Base-by-base conservation (phyloP, 108 stramenopile species). In the Schizochytrium sp. region DNA sequence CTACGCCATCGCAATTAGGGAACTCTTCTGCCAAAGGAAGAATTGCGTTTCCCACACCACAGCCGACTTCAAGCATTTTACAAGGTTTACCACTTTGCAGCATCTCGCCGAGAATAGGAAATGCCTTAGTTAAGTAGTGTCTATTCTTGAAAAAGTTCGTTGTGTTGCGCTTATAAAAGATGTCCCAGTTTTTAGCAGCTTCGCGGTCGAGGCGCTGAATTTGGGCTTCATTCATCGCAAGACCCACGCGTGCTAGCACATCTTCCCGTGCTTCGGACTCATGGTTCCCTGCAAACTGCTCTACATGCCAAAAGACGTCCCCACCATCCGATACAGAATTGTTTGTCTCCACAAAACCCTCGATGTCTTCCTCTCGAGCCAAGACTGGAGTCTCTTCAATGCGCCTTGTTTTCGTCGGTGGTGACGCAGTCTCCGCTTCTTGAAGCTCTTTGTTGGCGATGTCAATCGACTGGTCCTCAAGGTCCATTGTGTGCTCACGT, bases 121-220 rank as follows among this genome's bases (percentile, higher is more conserved):
- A 92, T 13, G 61, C 89, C 28, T 64, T 44, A 17, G 64, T 40
- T 17, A 92, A 44, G 89, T 92, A 92, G 50, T 92, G 91, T 10
- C 91, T 58, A 46, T 92, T 90, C 61, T 92, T 92, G 88, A 90
- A 92, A 47, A 92, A 92, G n/a, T 88, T 89, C 5, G 87, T 89
- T 61, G 42, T 50, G 53, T 92, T 92, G 1, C 91, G 57, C 61
- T 90, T 87, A 57, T 92, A 92, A 4, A 92, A 92, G 4, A 88
- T 42, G 53, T 92, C 89, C 91, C 91, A 92, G 57, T 89, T 46
- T 17, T 87, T 83, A 7, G 72, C 40, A 41, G 89, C 89, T 28
- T 89, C 41, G 44, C 40, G 40, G 44, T 89, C 69, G 28, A 49
- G 47, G 8, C 76, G 76, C 5, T 7, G 50, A 38, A 69, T 15